Conservation (phyloP, 1,284 basidiomycete genomes). For the Porodaedalea pini region DNA sequence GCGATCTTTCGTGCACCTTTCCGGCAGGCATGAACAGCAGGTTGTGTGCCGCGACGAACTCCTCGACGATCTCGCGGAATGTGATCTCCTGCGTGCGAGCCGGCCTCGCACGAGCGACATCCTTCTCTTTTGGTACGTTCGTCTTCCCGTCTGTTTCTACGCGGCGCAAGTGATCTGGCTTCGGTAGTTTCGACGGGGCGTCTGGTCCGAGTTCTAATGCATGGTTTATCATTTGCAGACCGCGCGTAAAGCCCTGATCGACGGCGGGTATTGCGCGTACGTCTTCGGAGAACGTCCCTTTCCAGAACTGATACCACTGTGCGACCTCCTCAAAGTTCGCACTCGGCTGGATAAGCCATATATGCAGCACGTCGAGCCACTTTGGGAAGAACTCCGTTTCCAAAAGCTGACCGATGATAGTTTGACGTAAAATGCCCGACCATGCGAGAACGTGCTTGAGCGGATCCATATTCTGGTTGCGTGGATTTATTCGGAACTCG, state of each 20-base stretch:
- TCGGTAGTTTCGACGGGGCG: conserved; percentile 61
- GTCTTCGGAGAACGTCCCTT: conserved; percentile 69
- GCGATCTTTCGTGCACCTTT: conserved; percentile 73
- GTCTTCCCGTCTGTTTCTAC: conserved; percentile 36
- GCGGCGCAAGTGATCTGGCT: conserved; percentile 52
- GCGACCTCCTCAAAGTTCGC: conserved; percentile 89
- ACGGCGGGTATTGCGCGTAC: conserved; percentile 64
- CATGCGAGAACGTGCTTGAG: conserved; percentile 79
- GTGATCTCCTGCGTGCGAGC: conserved; percentile 73
- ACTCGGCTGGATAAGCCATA: conserved; percentile 85
- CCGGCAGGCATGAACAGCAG: conserved; percentile 86
- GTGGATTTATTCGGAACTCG: conserved; percentile 85
- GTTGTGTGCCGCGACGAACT: conserved; percentile 79
- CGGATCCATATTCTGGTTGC: conserved; percentile 82
- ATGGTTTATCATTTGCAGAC: conserved; percentile 88
- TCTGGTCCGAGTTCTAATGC: conserved; percentile 81
- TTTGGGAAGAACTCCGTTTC: conserved; percentile 94
- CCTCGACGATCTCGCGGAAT: conserved; percentile 89
- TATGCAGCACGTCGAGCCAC: conserved; percentile 88
- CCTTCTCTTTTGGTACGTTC: neutral
- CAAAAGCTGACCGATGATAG: conserved; percentile 77
- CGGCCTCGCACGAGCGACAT: conserved; percentile 33
- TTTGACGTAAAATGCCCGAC: conserved; percentile 68
- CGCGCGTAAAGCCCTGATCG: conserved; percentile 76
- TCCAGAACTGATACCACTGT: conserved; percentile 92